phyloP scores from a whole-genome alignment of 164 flowering plant species.

The Dillenia turbinata region DNA sequence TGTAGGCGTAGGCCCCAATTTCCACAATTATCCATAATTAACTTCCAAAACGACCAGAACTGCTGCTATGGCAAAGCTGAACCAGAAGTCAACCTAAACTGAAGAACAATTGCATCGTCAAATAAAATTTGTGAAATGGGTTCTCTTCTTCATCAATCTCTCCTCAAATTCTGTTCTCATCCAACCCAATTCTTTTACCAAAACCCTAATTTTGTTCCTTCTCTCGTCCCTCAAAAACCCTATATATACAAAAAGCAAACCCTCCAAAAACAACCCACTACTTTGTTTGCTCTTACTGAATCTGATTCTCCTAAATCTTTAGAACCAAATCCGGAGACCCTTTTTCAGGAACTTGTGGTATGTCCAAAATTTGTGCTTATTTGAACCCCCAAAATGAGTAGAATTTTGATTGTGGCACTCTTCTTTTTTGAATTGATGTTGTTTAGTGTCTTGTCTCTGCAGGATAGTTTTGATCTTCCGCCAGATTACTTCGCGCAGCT shows the following conservation, averaged over 20 bases:
- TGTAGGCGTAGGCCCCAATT: too few relatives aligned
- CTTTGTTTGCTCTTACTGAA: slow-evolving; percentile 53
- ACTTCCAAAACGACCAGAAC: too few relatives aligned
- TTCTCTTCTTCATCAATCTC: slow-evolving; percentile 19
- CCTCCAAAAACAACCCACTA: slow-evolving; percentile 12
- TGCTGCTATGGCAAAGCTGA: too few relatives aligned
- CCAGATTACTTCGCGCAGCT: slow-evolving; percentile 66
- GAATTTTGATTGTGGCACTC: neutral
- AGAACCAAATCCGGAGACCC: slow-evolving; percentile 30
- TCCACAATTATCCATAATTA: too few relatives aligned
- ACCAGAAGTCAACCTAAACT: too few relatives aligned
- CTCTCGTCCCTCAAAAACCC: slow-evolving; percentile 10
- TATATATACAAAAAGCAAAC: slow-evolving; percentile 5
- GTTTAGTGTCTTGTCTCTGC: slow-evolving; percentile 16
- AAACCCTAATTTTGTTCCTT: slow-evolving; percentile 17
- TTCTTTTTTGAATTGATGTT: neutral
- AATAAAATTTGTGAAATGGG: slow-evolving; percentile 19
- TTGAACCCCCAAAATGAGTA: neutral
- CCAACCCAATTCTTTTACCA: slow-evolving; percentile 13
- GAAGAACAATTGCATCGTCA: neutral
- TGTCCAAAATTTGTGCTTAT: slow-evolving; percentile 5
- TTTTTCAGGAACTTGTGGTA: slow-evolving; percentile 66
- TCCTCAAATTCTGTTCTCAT: slow-evolving; percentile 13
- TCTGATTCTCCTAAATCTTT: slow-evolving; percentile 52
- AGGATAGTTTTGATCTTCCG: slow-evolving; percentile 83